Base-by-base conservation (phyloP, 1,139 yeast genomes). In the Taphrina pruni region DNA sequence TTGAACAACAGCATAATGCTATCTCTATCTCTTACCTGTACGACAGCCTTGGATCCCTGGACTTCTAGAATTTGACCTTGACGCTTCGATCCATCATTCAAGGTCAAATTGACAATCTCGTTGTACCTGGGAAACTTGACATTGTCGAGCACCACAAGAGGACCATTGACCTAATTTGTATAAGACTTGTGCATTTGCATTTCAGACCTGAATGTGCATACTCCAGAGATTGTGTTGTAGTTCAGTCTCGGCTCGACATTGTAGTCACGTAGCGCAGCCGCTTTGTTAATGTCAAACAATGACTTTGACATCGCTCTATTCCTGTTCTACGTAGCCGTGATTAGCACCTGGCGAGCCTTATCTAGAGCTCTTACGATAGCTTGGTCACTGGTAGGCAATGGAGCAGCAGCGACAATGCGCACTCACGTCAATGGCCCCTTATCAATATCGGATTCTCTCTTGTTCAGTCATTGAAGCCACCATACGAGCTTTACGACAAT, bases 1-100 rank as follows among this genome's bases (percentile, higher is more conserved):
- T 36, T 36, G 6, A 17, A 26, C 32, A 26, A 26, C 11, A 6
- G 20, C 51, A 17, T 9, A 46, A 2, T 9, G 51, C 51, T 17
- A n/a, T 26, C 43, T 11, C 11, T 39, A 6, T 39, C 43, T 21
- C 71, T 61, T 36, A 73, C 75, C 85, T 94, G 99, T 68, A 94
- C 99, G 80, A 94, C 88, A 66, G 99, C 99, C 78, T 95, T 89
- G 77, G 90, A 87, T 71, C 99, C 99, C 81, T 96, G 88, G 71
- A 95, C 98, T 82, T 94, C 99, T 77, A 94, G 86, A 55, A 94
- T 99, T 82, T 94, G 99, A 76, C 99, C 99, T 72, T 96, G 97
- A 81, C 99, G 89, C 65, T 83, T 81, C 45, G 94, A 81, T 9
- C 99, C 99, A 78, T 95, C 99, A 60, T 99, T 99, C 72, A 94